Base-by-base conservation (phyloP, 352 stramenopile species). In the Phytophthora citricola region DNA sequence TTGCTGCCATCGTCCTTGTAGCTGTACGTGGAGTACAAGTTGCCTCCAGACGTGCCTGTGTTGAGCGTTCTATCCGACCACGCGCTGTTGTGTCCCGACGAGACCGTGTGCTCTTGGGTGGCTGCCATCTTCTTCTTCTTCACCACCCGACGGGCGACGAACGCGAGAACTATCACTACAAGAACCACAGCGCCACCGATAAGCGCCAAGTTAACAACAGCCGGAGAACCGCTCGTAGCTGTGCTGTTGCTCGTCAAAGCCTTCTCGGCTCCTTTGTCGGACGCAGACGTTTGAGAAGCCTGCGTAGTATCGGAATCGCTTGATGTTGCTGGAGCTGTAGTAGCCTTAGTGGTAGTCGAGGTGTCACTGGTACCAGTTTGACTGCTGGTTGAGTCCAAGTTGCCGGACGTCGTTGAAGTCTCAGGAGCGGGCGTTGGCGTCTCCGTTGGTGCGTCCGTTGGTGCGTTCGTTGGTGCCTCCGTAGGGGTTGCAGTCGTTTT, bases 151-250 rank as follows among this genome's bases (percentile, higher is more conserved):
- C 66, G 76, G 10, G 71, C 60, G 22, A 93, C 69, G 51, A 93
- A 90, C 3, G 82, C 24, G 5, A 73, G 59, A 10, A 91, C 65
- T 29, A 89, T 57, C 17, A 88, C 43, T 11, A 80, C 68, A 11
- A 78, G 76, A 20, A 81, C 48, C 14, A 73, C 69, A 0, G 71
- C 79, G 2, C 59, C 80, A 48, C 68, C 52, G 29, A 91, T 71
- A 45, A 92, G 73, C 1, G 61, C 73, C 27, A 88, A 67, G 50
- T 83, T 88, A 14, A 87, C 51, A 34, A 67, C 57, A 14, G 60
- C 32, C 0, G 75, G 75, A 0, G 79, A 84, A 1, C 41, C 45
- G 24, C 17, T 56, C 1, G 48, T 63, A 4, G 43, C 14, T 15
- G 57, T 32, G 6, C 43, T 59, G 44, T 44, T 66, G 55, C 24